A percentile compares a stretch with the other conserved stretches of the same genome.
Evolutionary conservation across 371 early-diverging fungal genomes (phyloP).

Genomic region (Sporodiniella umbellata): DNA sequence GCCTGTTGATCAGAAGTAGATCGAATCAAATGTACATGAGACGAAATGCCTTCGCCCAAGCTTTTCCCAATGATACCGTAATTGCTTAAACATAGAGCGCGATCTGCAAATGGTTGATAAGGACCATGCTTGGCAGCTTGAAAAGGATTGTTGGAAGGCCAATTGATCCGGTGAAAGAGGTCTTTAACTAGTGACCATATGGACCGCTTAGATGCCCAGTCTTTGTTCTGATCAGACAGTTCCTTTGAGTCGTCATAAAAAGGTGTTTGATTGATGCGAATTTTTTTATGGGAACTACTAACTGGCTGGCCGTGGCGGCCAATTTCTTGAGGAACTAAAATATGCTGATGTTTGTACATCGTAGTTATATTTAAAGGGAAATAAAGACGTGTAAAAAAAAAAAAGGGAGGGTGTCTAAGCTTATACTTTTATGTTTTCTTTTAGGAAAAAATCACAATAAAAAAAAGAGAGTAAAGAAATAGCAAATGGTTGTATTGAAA

Average conservation of each 20-base stretch:
- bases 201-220: neutral
- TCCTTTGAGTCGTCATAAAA: neutral
- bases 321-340: neutral
- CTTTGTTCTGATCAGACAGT: too few relatives aligned
- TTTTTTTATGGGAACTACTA: neutral
- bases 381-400: neutral
- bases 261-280: neutral
- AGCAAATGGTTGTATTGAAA: too few relatives aligned
- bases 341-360: neutral
- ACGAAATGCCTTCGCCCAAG: conserved; percentile 20
- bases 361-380: neutral
- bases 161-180: conserved; percentile 1
- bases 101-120: conserved; percentile 1
- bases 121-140: neutral
- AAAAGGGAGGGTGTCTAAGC: neutral
- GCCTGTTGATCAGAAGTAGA: neutral
- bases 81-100: conserved; percentile 5
- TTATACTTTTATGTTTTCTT: neutral
- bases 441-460: neutral
- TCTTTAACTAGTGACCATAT: conserved; percentile 4
- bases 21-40: conserved; percentile 9
- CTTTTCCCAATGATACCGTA: conserved; percentile 11
- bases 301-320: neutral
- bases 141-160: neutral
- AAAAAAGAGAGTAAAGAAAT: neutral